Evolutionary conservation across 1,284 basidiomycete genomes (phyloP), one percentile per base, ranked within the genome.

Genomic region (Tranzscheliella williamsii): DNA sequence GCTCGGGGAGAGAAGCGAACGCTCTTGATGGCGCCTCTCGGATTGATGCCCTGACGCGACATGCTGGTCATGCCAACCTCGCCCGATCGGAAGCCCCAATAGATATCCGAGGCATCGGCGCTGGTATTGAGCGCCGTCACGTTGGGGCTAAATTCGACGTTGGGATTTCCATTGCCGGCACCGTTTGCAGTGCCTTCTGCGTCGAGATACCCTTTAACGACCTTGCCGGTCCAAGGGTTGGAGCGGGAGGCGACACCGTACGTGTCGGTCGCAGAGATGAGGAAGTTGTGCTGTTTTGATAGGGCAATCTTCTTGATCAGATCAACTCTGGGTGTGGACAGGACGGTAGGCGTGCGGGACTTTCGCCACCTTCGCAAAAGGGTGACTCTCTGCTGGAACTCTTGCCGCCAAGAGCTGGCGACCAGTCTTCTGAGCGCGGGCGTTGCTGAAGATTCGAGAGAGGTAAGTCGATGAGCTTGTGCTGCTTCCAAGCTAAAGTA

Each of bases 171-270:
- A 42, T 85, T 83, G 1, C 86, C 86, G 11, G 85, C 67, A 1
- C 86, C 86, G 35, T 81, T 82, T 17, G 79, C 72, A 8, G 82
- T 80, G 3, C 86, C 86, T 2, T 83, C 82, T 0, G 88, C 84
- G 55, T 89, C 85, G 17, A 91, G 81, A 70, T 83, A 89, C 2
- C 89, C 89, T 38, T 85, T 83, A 20, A 88, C 78, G 38, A 90
- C 72, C 46, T 72, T 73, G 43, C 88, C 88, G 1, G 81, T 86
- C 37, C 88, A 80, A 0, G 88, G 86, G 26, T 85, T 78, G 5
- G 88, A 89, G 27, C 89, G 86, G 4, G 87, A 82, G 17, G 90
- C 86, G 45, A 88, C 81, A 23, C 88, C 89, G 56, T 87, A 87
- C 32, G 83, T 81, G 34, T 87, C 76, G 15, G 87, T 89, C 0